Conservation (phyloP, 1,284 basidiomycete species). For the Rhodofomes roseus region DNA sequence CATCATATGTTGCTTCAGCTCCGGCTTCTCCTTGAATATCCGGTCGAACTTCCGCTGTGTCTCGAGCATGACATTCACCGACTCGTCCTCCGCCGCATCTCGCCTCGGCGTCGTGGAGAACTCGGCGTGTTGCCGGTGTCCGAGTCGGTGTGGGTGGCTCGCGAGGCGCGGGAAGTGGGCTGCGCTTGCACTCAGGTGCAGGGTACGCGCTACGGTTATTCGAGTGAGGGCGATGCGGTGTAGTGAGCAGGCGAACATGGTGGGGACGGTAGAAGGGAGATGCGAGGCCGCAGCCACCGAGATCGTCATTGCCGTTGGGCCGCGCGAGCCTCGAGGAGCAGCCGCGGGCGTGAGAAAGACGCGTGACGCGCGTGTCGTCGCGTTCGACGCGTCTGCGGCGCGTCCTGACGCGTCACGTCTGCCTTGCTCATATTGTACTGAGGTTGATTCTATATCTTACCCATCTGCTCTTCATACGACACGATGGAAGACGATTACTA, state of each 20-base stretch:
- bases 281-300: background rate
- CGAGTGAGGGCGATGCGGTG: conserved; percentile 10
- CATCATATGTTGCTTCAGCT: conserved; percentile 45
- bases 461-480: background rate
- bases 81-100: conserved; percentile 30
- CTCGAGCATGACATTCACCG: conserved; percentile 36
- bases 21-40: conserved; percentile 48
- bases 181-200: conserved; percentile 11
- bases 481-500: conserved; percentile 85
- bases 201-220: conserved; percentile 8
- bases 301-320: background rate
- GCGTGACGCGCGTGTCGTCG: conserved; percentile 9
- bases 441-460: background rate
- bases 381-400: conserved; percentile 6
- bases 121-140: conserved; percentile 6
- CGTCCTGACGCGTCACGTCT: conserved; percentile 14
- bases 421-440: background rate
- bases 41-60: conserved; percentile 44
- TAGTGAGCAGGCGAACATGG: conserved; percentile 4
- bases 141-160: conserved; percentile 1
- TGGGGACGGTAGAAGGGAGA: conserved; percentile 6
- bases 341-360: conserved; percentile 15
- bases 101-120: conserved; percentile 19
- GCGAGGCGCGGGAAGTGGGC: conserved; percentile 13
- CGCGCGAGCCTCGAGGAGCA: background rate